A percentile compares a stretch with the other conserved stretches of the same genome.
Evolutionary conservation across 305 asterid species (phyloP).

Genomic region (Rubia tinctorum): DNA sequence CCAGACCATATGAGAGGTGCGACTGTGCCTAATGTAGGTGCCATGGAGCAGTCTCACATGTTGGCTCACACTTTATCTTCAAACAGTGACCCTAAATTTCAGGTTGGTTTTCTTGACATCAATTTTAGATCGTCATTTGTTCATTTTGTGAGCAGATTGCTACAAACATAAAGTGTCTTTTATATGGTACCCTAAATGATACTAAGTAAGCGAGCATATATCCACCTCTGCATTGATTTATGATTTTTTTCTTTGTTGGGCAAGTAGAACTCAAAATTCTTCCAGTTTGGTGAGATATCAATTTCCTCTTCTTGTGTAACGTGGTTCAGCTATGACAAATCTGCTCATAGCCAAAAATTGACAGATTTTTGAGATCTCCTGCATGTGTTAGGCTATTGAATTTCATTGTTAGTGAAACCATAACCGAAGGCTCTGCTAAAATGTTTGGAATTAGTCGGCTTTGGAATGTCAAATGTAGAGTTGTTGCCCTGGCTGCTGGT

Average conservation of each 20-base stretch:
- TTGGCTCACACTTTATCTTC: slow-evolving; percentile 95
- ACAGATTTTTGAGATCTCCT: background rate
- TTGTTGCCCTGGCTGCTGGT: slow-evolving; percentile 98
- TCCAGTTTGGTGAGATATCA: slow-evolving; percentile 38
- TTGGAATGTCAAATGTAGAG: slow-evolving; percentile 53
- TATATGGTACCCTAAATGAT: background rate
- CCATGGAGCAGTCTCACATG: slow-evolving; percentile 94
- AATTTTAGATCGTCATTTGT: background rate
- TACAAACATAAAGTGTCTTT: background rate
- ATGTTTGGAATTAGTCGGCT: background rate
- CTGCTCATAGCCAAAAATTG: background rate
- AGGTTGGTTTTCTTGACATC: slow-evolving; percentile 39
- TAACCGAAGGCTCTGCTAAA: background rate
- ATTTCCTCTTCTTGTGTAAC: background rate
- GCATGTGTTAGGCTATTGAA: no score
- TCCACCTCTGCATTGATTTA: background rate
- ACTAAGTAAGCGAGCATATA: background rate
- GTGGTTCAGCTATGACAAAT: background rate
- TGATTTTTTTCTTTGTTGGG: slow-evolving; percentile 17
- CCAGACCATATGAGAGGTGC: slow-evolving; percentile 69
- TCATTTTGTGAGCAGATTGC: background rate
- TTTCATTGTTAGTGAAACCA: background rate
- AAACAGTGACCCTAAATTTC: slow-evolving; percentile 94
- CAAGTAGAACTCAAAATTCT: slow-evolving; percentile 87
- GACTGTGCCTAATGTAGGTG: slow-evolving; percentile 57